phyloP scores from a whole-genome alignment of 176 grass and related monocot species.

The Bothriochloa decipiens region DNA sequence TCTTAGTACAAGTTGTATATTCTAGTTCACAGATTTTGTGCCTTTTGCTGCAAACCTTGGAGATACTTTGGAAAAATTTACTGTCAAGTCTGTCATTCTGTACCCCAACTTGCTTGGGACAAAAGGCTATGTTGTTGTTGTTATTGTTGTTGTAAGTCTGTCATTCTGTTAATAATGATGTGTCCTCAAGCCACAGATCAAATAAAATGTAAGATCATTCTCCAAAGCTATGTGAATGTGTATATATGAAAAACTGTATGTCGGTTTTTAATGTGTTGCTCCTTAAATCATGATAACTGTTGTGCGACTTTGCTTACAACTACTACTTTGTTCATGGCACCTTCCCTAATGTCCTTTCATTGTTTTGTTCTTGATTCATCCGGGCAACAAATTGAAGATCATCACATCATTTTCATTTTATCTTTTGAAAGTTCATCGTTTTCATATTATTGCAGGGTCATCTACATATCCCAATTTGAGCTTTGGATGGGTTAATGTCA shows the following conservation, averaged over 20 bases:
- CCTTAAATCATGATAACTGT: not conserved
- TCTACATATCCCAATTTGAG: constrained; percentile 52
- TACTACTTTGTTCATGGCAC: not conserved
- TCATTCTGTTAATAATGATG: constrained; percentile 20
- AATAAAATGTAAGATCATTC: not conserved
- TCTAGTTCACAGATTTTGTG: not conserved
- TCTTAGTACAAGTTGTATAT: not conserved
- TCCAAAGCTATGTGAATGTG: not conserved
- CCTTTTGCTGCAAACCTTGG: not conserved
- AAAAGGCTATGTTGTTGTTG: too few species aligned
- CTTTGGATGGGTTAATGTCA: constrained; percentile 57
- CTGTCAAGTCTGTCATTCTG: not conserved
- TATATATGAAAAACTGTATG: constrained; percentile 1
- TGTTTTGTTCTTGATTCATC: not conserved
- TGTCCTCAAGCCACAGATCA: constrained; percentile 12
- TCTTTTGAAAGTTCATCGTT: not conserved
- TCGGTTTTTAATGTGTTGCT: constrained; percentile 12
- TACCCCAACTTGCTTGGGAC: too few species aligned
- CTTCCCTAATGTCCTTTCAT: not conserved
- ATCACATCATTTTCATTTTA: not conserved
- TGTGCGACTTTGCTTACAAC: not conserved
- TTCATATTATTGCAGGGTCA: constrained; percentile 42
- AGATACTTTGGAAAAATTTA: not conserved
- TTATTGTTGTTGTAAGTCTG: too few species aligned
- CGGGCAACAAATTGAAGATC: not conserved